Base-by-base conservation (phyloP, 2,329 filamentous ascomycete genomes). In the Venturia asperata region DNA sequence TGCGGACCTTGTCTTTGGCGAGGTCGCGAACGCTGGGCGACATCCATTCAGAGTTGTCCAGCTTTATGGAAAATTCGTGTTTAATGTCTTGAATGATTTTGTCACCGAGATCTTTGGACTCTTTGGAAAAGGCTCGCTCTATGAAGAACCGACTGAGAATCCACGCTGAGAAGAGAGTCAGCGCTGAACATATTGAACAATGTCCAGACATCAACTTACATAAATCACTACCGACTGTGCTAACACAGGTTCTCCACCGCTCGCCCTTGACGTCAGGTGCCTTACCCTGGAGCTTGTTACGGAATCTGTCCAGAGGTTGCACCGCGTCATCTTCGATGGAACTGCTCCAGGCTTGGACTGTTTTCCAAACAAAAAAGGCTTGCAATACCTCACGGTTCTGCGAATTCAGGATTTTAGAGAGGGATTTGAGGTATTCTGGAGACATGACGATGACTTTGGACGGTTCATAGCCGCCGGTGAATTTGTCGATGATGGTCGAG, bases 61-160 rank as follows among this genome's bases (percentile, higher is more conserved):
- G 76, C 66, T 83, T 87, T 65, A 83, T 81, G 3, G 83, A 81
- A 69, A 90, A 91, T 24, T 84, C 81, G 19, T 82, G 78, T 73
- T 88, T 89, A 72, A 91, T 87, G 68, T 89, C 85, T 11, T 82
- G 82, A n/a, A 90, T 83, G 68, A 92, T 86, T 64, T 85, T 81
- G 66, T 90, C 85, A 19, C 87, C 87, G 58, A 89, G 83, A 4
- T 83, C 76, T 71, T 89, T 88, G 0, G 86, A 86, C 24, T 85
- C 82, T 15, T 86, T 81, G 0, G 86, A 85, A 70, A 90, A 91
- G 0, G 86, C 82, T 61, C 84, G 84, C 67, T 90, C 83, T 1
- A 90, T 80, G 68, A 87, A 91, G 76, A 90, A 90, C 27, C 86
- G 83, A 71, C 86, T 87, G 19, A 89, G 76, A 61, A 88, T 86